A percentile compares a stretch with the other conserved stretches of the same genome.
Evolutionary conservation across 164 flowering plant species (phyloP).

Genomic region (Magnolia changhungtana): DNA sequence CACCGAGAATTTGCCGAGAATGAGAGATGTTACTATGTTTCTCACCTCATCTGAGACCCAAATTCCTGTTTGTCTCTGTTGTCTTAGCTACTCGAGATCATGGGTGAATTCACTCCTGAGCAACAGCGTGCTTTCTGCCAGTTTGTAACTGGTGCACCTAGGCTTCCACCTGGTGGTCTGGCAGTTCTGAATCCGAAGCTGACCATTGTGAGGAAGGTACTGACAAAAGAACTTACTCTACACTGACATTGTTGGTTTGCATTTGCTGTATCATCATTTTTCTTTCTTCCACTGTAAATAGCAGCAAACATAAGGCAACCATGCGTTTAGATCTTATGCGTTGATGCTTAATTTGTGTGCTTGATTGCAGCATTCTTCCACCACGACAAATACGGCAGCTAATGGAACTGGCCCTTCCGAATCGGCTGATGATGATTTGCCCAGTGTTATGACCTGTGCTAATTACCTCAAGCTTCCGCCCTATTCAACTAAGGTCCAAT

Average conservation of each 20-base stretch:
- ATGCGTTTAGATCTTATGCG: background rate
- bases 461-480: slow-evolving; percentile 99
- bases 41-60: background rate
- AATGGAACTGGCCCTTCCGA: slow-evolving; percentile 72
- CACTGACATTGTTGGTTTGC: background rate
- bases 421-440: slow-evolving; percentile 90
- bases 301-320: background rate
- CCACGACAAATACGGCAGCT: slow-evolving; percentile 37
- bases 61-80: slow-evolving; percentile 14
- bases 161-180: slow-evolving; percentile 97
- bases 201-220: slow-evolving; percentile 97
- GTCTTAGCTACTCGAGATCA: slow-evolving; percentile 82
- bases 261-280: background rate
- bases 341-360: background rate
- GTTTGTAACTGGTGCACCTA: slow-evolving; percentile 98
- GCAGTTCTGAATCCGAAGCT: slow-evolving; percentile 92
- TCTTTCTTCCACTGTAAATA: background rate
- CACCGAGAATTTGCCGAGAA: background rate
- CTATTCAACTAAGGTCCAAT: slow-evolving; percentile 87
- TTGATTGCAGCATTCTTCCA: slow-evolving; percentile 71
- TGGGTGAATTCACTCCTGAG: slow-evolving; percentile 93
- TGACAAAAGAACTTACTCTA: background rate
- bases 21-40: background rate
- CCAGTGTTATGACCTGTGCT: slow-evolving; percentile 99
- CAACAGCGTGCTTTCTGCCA: slow-evolving; percentile 97